These are phyloP conservation scores for Ustilago tritici DNA, from an alignment of 1,284 basidiomycete species.

Conservation along the genomic window DNA sequence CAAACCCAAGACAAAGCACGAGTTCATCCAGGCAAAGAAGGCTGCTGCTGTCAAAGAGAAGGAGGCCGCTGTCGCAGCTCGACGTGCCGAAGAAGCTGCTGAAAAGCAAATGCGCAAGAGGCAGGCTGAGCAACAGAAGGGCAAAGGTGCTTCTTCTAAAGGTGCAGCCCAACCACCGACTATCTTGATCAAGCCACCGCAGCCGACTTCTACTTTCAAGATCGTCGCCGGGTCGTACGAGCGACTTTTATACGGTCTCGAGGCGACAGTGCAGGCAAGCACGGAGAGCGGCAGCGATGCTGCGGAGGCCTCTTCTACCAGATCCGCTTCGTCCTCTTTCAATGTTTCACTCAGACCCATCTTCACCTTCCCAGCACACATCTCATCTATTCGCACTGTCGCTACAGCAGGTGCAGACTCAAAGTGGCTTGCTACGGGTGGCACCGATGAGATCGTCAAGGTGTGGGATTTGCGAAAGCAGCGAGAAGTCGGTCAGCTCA, in stretches of 20 bases:
- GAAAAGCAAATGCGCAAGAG: slow-evolving; percentile 34
- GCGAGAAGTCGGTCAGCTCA: slow-evolving; percentile 91
- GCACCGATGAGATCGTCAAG: slow-evolving; percentile 93
- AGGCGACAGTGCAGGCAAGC: slow-evolving; percentile 74
- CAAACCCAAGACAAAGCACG: slow-evolving; percentile 59
- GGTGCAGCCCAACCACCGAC: slow-evolving; percentile 10
- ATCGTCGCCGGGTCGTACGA: slow-evolving; percentile 93
- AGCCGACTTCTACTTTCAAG: slow-evolving; percentile 74
- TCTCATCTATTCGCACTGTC: slow-evolving; percentile 89
- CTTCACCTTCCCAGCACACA: slow-evolving; percentile 96
- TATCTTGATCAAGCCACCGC: slow-evolving; percentile 45
- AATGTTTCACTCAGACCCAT: slow-evolving; percentile 75
- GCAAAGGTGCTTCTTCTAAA: slow-evolving; percentile 18
- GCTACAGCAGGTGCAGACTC: slow-evolving; percentile 73
- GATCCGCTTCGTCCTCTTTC: slow-evolving; percentile 31
- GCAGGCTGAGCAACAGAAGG: slow-evolving; percentile 32
- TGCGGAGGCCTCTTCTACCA: slow-evolving; percentile 30
- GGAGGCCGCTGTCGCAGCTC: slow-evolving; percentile 24
- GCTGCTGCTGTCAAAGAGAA: slow-evolving; percentile 44
- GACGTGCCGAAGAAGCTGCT: slow-evolving; percentile 28
- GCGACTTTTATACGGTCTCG: slow-evolving; percentile 90
- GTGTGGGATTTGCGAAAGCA: slow-evolving; percentile 93
- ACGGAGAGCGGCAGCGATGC: slow-evolving; percentile 52
- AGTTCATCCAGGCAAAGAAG: slow-evolving; percentile 58
- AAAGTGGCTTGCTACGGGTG: slow-evolving; percentile 95